Evolutionary conservation across 2,329 filamentous ascomycete genomes (phyloP).

Genomic region (Cadophora malorum): DNA sequence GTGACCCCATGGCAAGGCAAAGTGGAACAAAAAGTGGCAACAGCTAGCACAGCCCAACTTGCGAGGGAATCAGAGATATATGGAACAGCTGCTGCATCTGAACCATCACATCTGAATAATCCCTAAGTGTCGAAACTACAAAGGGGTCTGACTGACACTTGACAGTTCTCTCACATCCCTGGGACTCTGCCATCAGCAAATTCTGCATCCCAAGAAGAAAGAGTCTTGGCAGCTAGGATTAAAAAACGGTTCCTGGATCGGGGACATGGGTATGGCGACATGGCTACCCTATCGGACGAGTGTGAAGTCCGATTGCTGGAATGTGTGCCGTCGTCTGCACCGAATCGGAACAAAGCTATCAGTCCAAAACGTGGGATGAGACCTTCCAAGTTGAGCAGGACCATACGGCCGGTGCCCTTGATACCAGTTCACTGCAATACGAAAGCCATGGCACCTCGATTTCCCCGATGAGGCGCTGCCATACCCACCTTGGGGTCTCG

Average conservation of each 20-base stretch:
- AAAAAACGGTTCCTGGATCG: neutral
- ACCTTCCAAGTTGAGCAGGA: neutral
- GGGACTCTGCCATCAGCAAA: neutral
- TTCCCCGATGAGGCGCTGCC: neutral
- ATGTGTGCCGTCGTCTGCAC: neutral
- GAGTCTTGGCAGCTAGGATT: neutral
- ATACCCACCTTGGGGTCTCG: neutral
- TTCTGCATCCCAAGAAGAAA: neutral
- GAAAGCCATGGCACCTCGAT: neutral
- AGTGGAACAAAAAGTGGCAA: neutral
- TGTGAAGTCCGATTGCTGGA: neutral
- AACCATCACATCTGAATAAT: no score
- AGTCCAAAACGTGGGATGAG: neutral
- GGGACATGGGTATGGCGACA: neutral
- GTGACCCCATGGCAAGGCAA: conserved; percentile 1
- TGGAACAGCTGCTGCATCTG: neutral
- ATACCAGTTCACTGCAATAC: neutral
- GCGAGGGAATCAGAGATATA: neutral
- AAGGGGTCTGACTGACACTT: neutral
- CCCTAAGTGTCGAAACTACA: neutral
- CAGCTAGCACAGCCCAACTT: neutral
- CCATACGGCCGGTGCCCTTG: neutral
- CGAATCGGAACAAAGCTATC: neutral
- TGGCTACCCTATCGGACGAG: neutral
- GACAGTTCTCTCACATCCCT: neutral